Base-by-base conservation (phyloP, 805 yeast species). In the Lipomyces yamanashiensis region DNA sequence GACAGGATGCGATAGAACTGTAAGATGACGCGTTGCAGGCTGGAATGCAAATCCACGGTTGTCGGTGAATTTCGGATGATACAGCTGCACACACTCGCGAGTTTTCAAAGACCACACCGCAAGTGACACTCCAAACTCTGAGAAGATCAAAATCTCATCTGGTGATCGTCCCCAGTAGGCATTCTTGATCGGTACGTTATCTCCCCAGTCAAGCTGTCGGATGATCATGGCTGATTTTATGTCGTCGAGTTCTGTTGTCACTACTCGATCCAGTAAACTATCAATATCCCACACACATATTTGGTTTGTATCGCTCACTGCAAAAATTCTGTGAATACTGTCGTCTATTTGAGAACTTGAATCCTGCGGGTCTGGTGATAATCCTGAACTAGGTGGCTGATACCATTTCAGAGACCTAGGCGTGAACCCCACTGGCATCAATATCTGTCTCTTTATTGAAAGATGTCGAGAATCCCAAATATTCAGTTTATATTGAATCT, bases 111-210 rank as follows among this genome's bases (percentile, higher is more conserved):
- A 59, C 69, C 69, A 66, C 1, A 66, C 36, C 3, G 69, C 68
- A 4, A 65, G 37, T 8, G 63, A 58, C 5, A 66, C 65, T n/a
- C 62, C 58, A 36, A 33, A 66, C 19, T 61, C 69, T 12, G 69
- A 66, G 40, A 64, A 65, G 28, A 64, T 54, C 39, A 66, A 19
- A 7, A 66, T 49, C 44, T 65, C 66, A 44, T 66, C 65, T 36
- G 62, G 62, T 28, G 69, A 61, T 17, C 66, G 33, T 33, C 65
- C 68, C 67, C 67, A 66, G 23, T 53, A 61, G 6, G 61, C 68
- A 28, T 51, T 43, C 23, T 40, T 41, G 17, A 66, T 54, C 37
- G 69, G 59, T 10, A 66, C 65, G 33, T 66, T 66, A 17, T 54
- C 44, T 15, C 68, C 69, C 69, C 69, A 66, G 19, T 56, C 62